Percentiles rank a stretch among this genome's conserved stretches.
These are phyloP conservation scores for Guillardia theta DNA, from an alignment of 78 protist species.

Conservation along the genomic window DNA sequence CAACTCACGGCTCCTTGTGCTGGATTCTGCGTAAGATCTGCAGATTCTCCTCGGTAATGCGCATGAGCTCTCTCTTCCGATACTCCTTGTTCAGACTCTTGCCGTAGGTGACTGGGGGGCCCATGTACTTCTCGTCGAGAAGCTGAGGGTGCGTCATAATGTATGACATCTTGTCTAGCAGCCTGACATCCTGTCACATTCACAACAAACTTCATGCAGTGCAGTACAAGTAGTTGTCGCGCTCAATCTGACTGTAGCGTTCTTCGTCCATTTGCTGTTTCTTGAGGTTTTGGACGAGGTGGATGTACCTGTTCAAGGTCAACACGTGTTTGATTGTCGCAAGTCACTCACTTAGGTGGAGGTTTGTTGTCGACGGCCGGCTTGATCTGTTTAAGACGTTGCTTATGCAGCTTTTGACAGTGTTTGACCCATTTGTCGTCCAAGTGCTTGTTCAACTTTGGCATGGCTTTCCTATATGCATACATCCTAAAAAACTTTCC, in stretches of 20 bases:
- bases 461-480: not conserved
- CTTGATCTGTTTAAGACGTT: not conserved
- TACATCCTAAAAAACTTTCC: too few relatives aligned
- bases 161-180: constrained; percentile 45
- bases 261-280: constrained; percentile 29
- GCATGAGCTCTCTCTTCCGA: constrained; percentile 29
- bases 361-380: constrained; percentile 38
- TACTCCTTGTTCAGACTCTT: constrained; percentile 22
- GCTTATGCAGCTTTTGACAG: not conserved
- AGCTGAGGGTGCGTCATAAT: constrained; percentile 43
- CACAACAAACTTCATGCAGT: not conserved
- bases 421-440: constrained; percentile 4
- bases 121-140: constrained; percentile 35
- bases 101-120: not conserved
- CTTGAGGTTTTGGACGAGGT: constrained; percentile 1
- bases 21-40: constrained; percentile 23
- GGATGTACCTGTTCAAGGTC: not conserved
- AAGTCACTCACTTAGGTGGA: not conserved
- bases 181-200: not conserved
- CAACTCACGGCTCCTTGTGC: constrained; percentile 35
- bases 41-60: constrained; percentile 44
- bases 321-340: not conserved
- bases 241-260: constrained; percentile 8
- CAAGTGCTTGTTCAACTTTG: not conserved
- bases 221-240: constrained; percentile 7